Evolutionary conservation across 2,329 filamentous ascomycete species (phyloP).

Genomic region (Colletotrichum scovillei): DNA sequence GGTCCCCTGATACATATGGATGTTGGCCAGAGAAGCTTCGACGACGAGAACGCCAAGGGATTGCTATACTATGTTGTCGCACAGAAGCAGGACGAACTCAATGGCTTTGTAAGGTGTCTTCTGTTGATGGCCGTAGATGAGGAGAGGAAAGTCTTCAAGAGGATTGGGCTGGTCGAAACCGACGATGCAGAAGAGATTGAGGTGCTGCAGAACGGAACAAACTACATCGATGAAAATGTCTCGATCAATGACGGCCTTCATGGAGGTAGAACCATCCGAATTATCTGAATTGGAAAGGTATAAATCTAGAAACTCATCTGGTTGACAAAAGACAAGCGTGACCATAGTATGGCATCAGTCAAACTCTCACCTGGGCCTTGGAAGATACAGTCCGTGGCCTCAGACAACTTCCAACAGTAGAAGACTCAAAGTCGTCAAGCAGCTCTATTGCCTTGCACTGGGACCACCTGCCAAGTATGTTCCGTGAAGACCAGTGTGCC

Average conservation of each 20-base stretch:
- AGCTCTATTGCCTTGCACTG: background rate
- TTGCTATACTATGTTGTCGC: conserved; percentile 1
- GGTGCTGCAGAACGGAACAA: background rate
- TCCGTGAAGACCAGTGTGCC: background rate
- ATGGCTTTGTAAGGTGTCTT: background rate
- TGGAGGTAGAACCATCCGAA: background rate
- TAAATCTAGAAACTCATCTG: background rate
- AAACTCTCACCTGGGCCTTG: background rate
- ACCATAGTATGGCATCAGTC: background rate
- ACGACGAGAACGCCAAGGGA: background rate
- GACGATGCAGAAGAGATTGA: conserved; percentile 2
- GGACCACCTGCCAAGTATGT: conserved; percentile 13
- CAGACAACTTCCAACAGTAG: background rate
- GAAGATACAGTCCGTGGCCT: background rate
- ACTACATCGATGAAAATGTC: background rate
- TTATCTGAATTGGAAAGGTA: background rate
- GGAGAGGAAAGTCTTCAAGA: background rate
- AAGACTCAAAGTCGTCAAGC: background rate
- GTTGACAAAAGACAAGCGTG: background rate
- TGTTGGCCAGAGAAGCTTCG: background rate
- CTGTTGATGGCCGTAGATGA: background rate
- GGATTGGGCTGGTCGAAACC: conserved; percentile 5
- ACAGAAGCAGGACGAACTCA: background rate
- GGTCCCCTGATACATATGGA: background rate
- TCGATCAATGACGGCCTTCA: background rate